Percentiles rank a stretch among this genome's conserved stretches.
phyloP scores from a whole-genome alignment of 352 stramenopile species.

The Thraustochytrium striatum region DNA sequence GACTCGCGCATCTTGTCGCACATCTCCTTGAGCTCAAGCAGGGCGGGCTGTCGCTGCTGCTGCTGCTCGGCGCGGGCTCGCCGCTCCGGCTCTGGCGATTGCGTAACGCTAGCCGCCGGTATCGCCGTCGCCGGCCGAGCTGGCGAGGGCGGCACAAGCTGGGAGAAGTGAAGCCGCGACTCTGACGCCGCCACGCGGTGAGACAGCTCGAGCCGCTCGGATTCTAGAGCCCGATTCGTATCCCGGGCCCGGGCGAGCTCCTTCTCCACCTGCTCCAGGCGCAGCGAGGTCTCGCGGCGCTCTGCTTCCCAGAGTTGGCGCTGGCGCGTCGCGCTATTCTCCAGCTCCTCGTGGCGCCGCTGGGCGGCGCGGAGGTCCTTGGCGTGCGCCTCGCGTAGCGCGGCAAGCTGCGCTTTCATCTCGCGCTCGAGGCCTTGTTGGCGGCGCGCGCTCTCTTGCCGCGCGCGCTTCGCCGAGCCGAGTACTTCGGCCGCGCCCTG shows the following conservation, averaged over 20 bases:
- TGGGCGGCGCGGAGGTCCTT: not conserved
- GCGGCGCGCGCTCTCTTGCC: not conserved
- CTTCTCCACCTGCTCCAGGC: not conserved
- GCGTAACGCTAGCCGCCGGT: not conserved
- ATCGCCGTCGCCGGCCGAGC: not conserved
- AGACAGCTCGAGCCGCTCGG: not conserved
- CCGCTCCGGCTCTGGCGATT: not conserved
- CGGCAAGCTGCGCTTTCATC: no score
- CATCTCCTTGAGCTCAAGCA: not conserved
- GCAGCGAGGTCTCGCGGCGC: not conserved
- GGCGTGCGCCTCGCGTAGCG: not conserved
- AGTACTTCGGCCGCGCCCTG: not conserved
- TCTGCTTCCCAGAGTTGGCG: not conserved
- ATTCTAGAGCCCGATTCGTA: not conserved
- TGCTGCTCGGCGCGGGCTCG: not conserved
- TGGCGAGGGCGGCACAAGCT: not conserved
- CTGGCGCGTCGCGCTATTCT: not conserved
- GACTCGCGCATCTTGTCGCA: constrained; percentile 33
- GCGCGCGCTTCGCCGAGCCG: not conserved
- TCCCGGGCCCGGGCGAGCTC: not conserved
- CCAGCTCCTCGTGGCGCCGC: not conserved
- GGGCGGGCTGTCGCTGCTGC: not conserved
- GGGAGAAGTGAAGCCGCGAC: not conserved
- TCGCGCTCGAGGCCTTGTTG: not conserved
- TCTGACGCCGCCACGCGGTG: not conserved